Evolutionary conservation across 495 filamentous ascomycete species (phyloP), one percentile per base, ranked within the genome.

Genomic region (Aspergillus conjunctus): DNA sequence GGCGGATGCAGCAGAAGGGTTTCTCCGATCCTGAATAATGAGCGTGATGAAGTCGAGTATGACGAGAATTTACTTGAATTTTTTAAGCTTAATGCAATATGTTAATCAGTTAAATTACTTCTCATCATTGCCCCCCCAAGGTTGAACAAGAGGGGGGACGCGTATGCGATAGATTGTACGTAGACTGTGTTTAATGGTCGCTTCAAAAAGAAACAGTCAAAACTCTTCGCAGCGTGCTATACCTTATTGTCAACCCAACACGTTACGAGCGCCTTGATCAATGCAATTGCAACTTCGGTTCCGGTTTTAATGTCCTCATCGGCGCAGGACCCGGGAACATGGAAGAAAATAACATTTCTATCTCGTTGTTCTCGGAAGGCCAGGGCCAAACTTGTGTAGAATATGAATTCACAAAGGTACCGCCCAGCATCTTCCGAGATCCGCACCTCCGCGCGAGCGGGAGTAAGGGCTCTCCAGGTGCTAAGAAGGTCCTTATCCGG

Each of bases 391-490:
- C 85, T 90, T 7, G 87, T 87, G 74, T 87, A 95, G 72, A 90
- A 94, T 51, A 89, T 92, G 68, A 92, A 96, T 65, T 93, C 92
- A 70, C 92, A 96, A 15, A 93, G 77, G 67, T 88, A 96, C 46
- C 84, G 87, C 0, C 92, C 91, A 0, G 91, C 88, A 67, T 95
- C 88, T 45, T 87, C 83, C 6, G 88, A 91, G 12, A 88, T 74
- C 7, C 85, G 79, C 1, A 91, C 66, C 62, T 90, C 87, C 22
- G 80, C 64, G 14, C 77, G 75, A 17, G 61, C 58, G 10, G 71
- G 69, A 0, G 64, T 68, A 37, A 73, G 62, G 0, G 64, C 61
- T 53, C 71, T 72, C 75, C 78, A 79, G 12, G 61, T 56, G 6
- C 68, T 62, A 20, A 79, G 58, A 50, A 81, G 72, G 10, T 71